A percentile compares a stretch with the other conserved stretches of the same genome.
Evolutionary conservation across 1,284 basidiomycete genomes (phyloP).

Genomic region (Mycosarcoma mackinlayi): DNA sequence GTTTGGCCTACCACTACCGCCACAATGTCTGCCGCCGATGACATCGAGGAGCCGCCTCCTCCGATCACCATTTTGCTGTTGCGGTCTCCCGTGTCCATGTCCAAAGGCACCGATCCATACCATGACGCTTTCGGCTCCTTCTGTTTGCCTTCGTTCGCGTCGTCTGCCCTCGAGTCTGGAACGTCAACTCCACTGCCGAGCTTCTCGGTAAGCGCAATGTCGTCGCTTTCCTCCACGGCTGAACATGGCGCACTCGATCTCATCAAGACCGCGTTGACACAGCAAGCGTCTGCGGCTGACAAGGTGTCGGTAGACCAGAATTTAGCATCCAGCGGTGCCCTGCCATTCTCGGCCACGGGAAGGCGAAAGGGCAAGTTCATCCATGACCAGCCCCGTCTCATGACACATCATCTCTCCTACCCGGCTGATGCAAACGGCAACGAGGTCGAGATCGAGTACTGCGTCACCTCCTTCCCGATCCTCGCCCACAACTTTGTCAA

Average conservation of each 20-base stretch:
- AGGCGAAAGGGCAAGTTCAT: conserved; percentile 57
- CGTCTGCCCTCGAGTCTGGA: conserved; percentile 63
- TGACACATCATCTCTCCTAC: conserved; percentile 62
- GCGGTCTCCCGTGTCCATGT: conserved; percentile 59
- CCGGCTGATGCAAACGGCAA: conserved; percentile 32
- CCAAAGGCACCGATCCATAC: conserved; percentile 65
- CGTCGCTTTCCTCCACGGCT: conserved; percentile 20
- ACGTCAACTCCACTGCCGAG: conserved; percentile 59
- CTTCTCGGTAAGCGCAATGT: conserved; percentile 8
- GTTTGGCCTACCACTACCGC: background rate
- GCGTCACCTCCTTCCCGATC: conserved; percentile 59
- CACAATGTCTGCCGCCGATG: conserved; percentile 31
- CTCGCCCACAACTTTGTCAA: conserved; percentile 50
- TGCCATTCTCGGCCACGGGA: conserved; percentile 34
- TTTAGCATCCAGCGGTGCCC: conserved; percentile 3
- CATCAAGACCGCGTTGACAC: conserved; percentile 30
- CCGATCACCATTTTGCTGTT: conserved; percentile 58
- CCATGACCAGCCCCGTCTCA: conserved; percentile 54
- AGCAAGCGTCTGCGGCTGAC: conserved; percentile 22
- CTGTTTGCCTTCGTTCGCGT: conserved; percentile 62
- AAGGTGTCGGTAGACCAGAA: conserved; percentile 12
- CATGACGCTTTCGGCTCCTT: conserved; percentile 66
- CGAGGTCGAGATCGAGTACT: conserved; percentile 53
- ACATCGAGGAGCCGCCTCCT: conserved; percentile 46
- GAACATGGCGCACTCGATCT: conserved; percentile 32